A percentile compares a stretch with the other conserved stretches of the same genome.
phyloP scores from a whole-genome alignment of 306 rosid genomes.

The Prunus dulcis region DNA sequence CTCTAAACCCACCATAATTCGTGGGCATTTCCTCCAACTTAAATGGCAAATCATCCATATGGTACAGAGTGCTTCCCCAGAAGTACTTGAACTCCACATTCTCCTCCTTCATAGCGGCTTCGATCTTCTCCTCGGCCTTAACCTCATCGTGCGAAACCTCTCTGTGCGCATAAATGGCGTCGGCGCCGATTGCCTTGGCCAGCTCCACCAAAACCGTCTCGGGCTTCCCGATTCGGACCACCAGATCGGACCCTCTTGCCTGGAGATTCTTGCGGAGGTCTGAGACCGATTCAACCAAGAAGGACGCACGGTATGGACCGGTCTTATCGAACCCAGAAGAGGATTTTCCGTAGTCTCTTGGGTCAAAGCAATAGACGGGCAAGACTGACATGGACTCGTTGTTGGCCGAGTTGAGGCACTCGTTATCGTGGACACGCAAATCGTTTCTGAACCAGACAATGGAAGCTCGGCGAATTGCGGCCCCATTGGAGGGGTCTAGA shows the following conservation, averaged over 20 bases:
- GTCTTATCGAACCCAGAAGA: constrained; percentile 87
- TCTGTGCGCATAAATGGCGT: constrained; percentile 64
- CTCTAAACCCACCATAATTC: constrained; percentile 75
- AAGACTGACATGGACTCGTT: constrained; percentile 74
- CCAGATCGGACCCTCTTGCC: constrained; percentile 83
- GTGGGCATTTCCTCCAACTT: constrained; percentile 86
- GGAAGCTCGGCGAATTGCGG: constrained; percentile 78
- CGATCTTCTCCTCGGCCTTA: constrained; percentile 72
- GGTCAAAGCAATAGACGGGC: constrained; percentile 94
- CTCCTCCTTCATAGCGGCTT: constrained; percentile 74
- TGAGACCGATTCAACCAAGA: constrained; percentile 71
- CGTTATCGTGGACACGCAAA: constrained; percentile 82
- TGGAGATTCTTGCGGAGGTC: constrained; percentile 72
- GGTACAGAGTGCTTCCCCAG: constrained; percentile 95
- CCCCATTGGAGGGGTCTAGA: constrained; percentile 71
- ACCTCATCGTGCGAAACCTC: constrained; percentile 90
- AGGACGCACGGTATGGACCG: constrained; percentile 72
- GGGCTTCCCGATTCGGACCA: constrained; percentile 81
- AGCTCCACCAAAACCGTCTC: constrained; percentile 69
- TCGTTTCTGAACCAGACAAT: constrained; percentile 94
- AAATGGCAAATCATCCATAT: constrained; percentile 81
- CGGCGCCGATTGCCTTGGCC: constrained; percentile 86
- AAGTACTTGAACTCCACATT: constrained; percentile 81
- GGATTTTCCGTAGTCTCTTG: constrained; percentile 79
- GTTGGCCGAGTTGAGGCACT: constrained; percentile 68